A percentile compares a stretch with the other conserved stretches of the same genome.
phyloP scores from a whole-genome alignment of 2,329 filamentous ascomycete species.

The Calonectria pseudoreteaudii region DNA sequence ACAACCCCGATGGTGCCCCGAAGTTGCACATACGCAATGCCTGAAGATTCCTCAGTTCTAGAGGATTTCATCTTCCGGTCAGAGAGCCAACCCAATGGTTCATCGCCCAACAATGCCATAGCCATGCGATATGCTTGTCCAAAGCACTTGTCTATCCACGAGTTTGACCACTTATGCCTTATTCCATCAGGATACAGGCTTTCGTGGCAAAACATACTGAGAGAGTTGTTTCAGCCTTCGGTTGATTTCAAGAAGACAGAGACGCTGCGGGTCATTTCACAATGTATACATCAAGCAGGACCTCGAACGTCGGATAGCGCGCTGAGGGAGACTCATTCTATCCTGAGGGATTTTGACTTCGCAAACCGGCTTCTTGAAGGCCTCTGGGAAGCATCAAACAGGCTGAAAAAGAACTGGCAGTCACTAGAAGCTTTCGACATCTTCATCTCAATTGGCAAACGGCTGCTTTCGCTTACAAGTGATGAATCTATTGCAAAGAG shows the following conservation, averaged over 20 bases:
- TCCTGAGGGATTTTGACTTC: neutral
- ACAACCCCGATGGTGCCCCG: neutral
- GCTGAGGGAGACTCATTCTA: constrained; percentile 6
- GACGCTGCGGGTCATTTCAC: constrained; percentile 29
- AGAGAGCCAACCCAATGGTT: neutral
- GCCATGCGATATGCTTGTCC: neutral
- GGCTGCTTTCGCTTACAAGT: neutral
- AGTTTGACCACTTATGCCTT: constrained; percentile 58
- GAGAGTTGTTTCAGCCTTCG: constrained; percentile 32
- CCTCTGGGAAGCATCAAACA: neutral
- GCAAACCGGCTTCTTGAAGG: neutral
- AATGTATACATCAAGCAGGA: constrained; percentile 36
- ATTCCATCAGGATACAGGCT: constrained; percentile 27
- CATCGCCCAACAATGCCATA: neutral
- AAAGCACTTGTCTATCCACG: constrained; percentile 58
- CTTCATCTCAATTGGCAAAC: neutral
- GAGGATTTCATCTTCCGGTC: neutral
- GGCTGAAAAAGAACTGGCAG: neutral
- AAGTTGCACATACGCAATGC: neutral
- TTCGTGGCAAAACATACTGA: constrained; percentile 38
- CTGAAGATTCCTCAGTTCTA: neutral
- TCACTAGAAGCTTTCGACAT: neutral
- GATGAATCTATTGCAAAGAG: neutral
- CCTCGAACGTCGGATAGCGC: fast-evolving
- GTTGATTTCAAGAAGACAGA: constrained; percentile 41